These are phyloP conservation scores for Solanum peruvianum DNA, from an alignment of 257 asterid genomes.

Conservation along the genomic window DNA sequence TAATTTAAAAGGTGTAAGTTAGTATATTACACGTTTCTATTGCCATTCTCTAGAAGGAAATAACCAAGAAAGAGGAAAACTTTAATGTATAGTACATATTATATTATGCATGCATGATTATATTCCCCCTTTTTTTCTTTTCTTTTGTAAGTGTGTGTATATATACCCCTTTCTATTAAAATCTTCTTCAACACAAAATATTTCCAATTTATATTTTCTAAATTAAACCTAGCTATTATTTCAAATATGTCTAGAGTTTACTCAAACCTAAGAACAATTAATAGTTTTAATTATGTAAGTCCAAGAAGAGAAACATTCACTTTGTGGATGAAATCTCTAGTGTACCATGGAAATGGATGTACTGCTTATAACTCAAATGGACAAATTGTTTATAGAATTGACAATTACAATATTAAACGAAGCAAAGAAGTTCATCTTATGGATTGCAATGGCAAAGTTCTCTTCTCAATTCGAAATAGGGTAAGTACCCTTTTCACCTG, in stretches of 20 bases:
- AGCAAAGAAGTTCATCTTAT: conserved; percentile 41
- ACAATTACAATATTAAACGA: conserved; percentile 36
- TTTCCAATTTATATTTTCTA: not conserved
- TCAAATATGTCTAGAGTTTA: conserved; percentile 48
- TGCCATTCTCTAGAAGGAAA: not conserved
- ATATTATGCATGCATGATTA: not conserved
- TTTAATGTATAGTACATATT: not conserved
- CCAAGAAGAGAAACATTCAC: conserved; percentile 38
- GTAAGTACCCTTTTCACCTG: conserved; percentile 3
- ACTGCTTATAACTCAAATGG: conserved; percentile 42
- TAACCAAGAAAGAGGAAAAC: not conserved
- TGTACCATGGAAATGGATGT: conserved; percentile 53
- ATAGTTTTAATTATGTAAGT: not conserved
- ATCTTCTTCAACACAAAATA: not conserved
- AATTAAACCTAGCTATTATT: not conserved
- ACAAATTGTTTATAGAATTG: conserved; percentile 10
- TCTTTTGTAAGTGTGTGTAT: not conserved
- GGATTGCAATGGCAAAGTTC: conserved; percentile 37
- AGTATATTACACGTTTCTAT: not conserved
- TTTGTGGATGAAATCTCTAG: conserved; percentile 67
- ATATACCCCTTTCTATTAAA: not conserved
- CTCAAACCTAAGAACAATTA: conserved; percentile 11
- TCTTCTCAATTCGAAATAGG: conserved; percentile 43
- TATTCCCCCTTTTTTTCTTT: not conserved
- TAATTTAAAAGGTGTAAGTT: not conserved